Conservation (phyloP, 2,329 filamentous ascomycete genomes). For the Botryotinia globosa region DNA sequence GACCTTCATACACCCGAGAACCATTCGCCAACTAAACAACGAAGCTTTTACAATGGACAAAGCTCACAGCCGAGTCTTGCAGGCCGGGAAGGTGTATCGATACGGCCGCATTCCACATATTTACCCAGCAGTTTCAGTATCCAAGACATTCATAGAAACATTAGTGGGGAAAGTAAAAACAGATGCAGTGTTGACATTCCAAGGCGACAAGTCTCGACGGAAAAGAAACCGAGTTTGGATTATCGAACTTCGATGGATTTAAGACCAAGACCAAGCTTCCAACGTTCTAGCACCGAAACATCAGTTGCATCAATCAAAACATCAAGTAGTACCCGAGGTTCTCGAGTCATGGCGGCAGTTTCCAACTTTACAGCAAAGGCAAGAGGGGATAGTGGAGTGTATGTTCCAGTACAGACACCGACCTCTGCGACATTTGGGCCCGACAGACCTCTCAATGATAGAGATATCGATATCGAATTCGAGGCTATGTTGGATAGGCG, state of each 20-base stretch:
- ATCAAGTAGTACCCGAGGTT: conserved; percentile 46
- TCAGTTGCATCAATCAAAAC: conserved; percentile 37
- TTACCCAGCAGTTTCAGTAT: conserved; percentile 39
- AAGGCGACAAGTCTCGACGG: conserved; percentile 29
- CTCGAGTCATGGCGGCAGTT: conserved; percentile 62
- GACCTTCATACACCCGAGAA: conserved; percentile 37
- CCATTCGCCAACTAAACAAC: conserved; percentile 36
- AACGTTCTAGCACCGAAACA: conserved; percentile 30
- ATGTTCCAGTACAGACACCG: conserved; percentile 27
- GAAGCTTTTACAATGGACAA: conserved; percentile 34
- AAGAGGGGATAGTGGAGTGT: conserved; percentile 32
- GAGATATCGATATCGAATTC: conserved; percentile 55
- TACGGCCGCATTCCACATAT: conserved; percentile 36
- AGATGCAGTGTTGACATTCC: conserved; percentile 34
- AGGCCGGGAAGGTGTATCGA: conserved; percentile 28
- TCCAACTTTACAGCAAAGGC: conserved; percentile 57
- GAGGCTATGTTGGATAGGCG: conserved; percentile 73
- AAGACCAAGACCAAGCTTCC: conserved; percentile 29
- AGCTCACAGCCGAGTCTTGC: conserved; percentile 33
- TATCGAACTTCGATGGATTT: conserved; percentile 12
- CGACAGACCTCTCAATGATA: conserved; percentile 44
- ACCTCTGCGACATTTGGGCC: conserved; percentile 29
- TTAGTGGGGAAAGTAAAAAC: conserved; percentile 31
- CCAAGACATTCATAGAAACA: conserved; percentile 36
- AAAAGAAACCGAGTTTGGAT: conserved; percentile 17